A percentile compares a stretch with the other conserved stretches of the same genome.
phyloP scores from a whole-genome alignment of 805 yeast genomes.

The Nakazawaea wyomingensis region DNA sequence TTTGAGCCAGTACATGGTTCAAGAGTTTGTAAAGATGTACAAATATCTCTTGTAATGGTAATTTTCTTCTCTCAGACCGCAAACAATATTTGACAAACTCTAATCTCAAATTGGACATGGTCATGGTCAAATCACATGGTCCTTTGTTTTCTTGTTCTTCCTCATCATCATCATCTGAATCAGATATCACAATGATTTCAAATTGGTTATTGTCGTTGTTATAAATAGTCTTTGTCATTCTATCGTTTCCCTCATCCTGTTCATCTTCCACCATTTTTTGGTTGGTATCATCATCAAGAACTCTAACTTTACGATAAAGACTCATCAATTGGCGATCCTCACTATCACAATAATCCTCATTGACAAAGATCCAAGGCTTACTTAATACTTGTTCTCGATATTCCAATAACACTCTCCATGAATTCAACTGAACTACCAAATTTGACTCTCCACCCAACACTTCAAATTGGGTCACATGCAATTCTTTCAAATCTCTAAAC shows the following conservation, averaged over 20 bases:
- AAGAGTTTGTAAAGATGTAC: neutral
- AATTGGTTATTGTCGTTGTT: slow-evolving; percentile 1
- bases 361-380: slow-evolving; percentile 3
- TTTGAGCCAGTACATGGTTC: neutral
- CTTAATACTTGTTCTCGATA: neutral
- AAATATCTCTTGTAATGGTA: slow-evolving; percentile 4
- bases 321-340: slow-evolving; percentile 7
- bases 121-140: neutral
- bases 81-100: slow-evolving; percentile 8
- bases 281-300: neutral
- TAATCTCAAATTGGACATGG: neutral
- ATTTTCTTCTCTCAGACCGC: neutral
- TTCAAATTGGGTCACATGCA: slow-evolving; percentile 3
- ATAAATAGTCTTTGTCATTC: slow-evolving; percentile 1
- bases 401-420: neutral
- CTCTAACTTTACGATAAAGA: neutral
- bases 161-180: neutral
- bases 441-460: slow-evolving; percentile 5
- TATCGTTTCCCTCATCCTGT: neutral
- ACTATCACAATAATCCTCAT: neutral
- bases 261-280: no score
- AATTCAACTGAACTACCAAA: neutral
- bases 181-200: slow-evolving; percentile 1
- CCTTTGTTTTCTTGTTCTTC: neutral
- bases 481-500: slow-evolving; percentile 1